Evolutionary conservation across 2,329 filamentous ascomycete genomes (phyloP).

Genomic region (Corinectria fuckeliana): DNA sequence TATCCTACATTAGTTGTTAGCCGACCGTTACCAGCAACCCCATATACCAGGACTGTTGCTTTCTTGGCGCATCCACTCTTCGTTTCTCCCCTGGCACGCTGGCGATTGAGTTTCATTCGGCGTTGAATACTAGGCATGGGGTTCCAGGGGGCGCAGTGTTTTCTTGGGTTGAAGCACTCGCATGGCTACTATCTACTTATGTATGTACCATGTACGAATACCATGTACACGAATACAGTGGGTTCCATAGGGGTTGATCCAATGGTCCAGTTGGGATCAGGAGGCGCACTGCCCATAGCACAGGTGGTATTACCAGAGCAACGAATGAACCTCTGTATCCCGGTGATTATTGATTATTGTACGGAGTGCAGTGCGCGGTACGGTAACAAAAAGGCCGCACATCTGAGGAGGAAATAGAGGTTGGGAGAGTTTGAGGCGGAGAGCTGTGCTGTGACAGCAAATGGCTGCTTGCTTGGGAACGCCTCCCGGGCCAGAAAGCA

Average conservation of each 20-base stretch:
- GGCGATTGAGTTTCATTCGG: conserved; percentile 18
- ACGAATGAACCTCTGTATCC: background rate
- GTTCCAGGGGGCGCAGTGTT: background rate
- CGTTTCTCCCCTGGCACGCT: background rate
- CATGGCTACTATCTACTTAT: too few relatives aligned
- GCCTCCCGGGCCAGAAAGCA: conserved; percentile 1
- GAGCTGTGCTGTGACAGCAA: background rate
- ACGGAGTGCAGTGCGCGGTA: too few relatives aligned
- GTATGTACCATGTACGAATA: too few relatives aligned
- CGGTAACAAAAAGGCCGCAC: background rate
- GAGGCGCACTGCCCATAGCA: too few relatives aligned
- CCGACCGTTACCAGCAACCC: background rate
- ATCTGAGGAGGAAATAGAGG: background rate
- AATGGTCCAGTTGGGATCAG: too few relatives aligned
- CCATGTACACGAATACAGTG: background rate
- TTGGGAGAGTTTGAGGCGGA: background rate
- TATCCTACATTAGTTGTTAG: too few relatives aligned
- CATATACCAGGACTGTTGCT: background rate
- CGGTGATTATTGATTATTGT: background rate
- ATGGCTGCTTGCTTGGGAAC: background rate
- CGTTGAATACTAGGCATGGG: conserved; percentile 3
- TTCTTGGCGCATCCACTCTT: background rate
- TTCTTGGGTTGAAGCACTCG: background rate
- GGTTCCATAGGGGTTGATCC: background rate
- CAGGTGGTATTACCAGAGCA: too few relatives aligned